Conservation (phyloP, 2,329 filamentous ascomycete species). For the Scleromitrula shiraiana region DNA sequence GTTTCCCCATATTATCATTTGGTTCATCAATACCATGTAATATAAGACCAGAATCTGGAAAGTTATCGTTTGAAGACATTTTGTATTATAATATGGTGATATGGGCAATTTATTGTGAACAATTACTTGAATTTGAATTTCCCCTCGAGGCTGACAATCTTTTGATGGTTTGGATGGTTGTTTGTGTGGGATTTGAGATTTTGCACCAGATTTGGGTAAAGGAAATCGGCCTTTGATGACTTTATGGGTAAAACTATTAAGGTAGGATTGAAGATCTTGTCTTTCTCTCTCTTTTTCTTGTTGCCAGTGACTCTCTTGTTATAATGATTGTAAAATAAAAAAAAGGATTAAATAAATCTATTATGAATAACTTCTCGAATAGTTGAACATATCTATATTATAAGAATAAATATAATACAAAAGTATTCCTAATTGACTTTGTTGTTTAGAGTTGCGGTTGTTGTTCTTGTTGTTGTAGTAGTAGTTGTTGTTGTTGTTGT, state of each 20-base stretch:
- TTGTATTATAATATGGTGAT: slow-evolving; percentile 5
- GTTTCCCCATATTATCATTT: slow-evolving; percentile 43
- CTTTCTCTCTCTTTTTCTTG: background rate
- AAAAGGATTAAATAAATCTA: background rate
- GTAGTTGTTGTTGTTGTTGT: too few species aligned
- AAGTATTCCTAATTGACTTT: too few species aligned
- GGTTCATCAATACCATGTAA: slow-evolving; percentile 38
- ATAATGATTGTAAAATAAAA: background rate
- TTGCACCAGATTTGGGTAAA: too few species aligned
- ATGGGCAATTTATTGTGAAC: background rate
- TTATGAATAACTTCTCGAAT: background rate
- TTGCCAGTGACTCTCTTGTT: background rate
- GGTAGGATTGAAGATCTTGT: background rate
- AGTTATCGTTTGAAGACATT: slow-evolving; percentile 24
- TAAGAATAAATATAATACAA: too few species aligned
- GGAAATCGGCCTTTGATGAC: background rate
- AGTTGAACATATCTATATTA: background rate
- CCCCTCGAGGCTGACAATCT: background rate
- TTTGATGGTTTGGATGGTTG: background rate
- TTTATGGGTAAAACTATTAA: too few species aligned
- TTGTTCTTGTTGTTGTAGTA: too few species aligned
- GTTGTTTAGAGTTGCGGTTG: too few species aligned
- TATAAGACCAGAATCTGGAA: slow-evolving; percentile 38
- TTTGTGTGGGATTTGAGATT: too few species aligned
- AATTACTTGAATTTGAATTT: background rate